phyloP scores from a whole-genome alignment of 208 protist species.

The Paratrypanosoma confusum region DNA sequence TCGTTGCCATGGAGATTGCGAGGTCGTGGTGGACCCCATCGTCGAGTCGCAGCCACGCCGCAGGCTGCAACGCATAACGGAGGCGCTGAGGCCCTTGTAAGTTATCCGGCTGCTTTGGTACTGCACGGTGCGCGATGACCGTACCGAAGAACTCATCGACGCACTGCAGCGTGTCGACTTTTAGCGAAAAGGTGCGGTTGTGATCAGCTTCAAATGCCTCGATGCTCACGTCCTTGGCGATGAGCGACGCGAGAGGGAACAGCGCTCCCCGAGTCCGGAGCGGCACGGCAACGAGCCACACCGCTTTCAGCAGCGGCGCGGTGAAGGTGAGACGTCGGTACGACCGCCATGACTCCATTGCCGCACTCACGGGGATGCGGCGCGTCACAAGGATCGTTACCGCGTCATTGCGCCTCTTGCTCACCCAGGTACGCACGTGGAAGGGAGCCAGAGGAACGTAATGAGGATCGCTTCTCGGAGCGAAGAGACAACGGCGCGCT shows the following conservation, averaged over 20 bases:
- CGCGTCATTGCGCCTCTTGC: no score
- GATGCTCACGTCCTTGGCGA: conserved; percentile 34
- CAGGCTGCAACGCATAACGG: conserved; percentile 1
- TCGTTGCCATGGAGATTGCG: conserved; percentile 18
- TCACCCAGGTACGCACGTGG: no score
- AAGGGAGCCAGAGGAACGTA: no score
- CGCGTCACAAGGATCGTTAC: no score
- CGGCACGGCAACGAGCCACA: conserved; percentile 1
- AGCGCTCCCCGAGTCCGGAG: conserved; percentile 2
- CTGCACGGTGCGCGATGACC: conserved; percentile 41
- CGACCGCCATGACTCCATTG: no score
- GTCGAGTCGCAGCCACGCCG: not conserved
- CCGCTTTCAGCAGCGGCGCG: not conserved
- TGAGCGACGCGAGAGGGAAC: conserved; percentile 25
- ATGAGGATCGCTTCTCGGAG: no score
- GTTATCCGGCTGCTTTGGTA: not conserved
- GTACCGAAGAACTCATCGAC: conserved; percentile 30
- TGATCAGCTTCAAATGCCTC: conserved; percentile 40
- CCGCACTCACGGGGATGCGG: no score
- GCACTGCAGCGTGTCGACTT: conserved; percentile 50
- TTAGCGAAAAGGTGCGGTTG: conserved; percentile 27
- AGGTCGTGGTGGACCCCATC: conserved; percentile 21
- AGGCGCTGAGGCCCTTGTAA: not conserved
- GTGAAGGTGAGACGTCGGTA: not conserved
- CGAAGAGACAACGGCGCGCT: conserved; percentile 12